Evolutionary conservation across 495 filamentous ascomycete species (phyloP), one percentile per base, ranked within the genome.

Genomic region (Neurospora sp.): DNA sequence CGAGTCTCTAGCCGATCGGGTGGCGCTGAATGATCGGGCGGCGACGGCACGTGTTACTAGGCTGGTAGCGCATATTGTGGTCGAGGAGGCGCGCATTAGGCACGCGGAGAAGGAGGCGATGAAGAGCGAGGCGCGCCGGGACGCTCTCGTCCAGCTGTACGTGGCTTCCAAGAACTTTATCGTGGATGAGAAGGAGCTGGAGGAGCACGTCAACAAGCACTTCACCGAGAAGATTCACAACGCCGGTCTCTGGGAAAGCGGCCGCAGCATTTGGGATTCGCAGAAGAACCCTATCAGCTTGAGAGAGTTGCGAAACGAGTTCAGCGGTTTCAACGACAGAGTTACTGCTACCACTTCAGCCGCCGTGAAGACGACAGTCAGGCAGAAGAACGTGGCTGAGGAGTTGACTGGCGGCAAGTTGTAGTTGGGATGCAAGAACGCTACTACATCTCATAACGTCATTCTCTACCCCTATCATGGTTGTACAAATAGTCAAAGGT

Each of bases 361-460:
- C 10, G 71, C 65, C 42, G 71, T 71, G 10, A 76, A 75, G 71
- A 82, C 82, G 9, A 70, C 75, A 2, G 72, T 76, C 74, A 74
- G 84, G 69, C 84, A 85, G 75, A 83, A 82, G 78, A 74, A 71
- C 39, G 81, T 85, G 8, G 82, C 85, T 6, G 85, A 86, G 77
- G 84, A 83, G 77, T 74, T 86, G 72, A 85, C 83, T n/a, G 85
- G 84, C 40, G 82, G 84, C 70, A 86, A 83, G 79, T 76, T 86
- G 73, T 80, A 80, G 39, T 73, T 69, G 37, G 59, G 39, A 35
- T 37, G 53, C 53, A 35, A 65, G 53, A 8, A 65, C 53, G 14
- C 10, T 16, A 37, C 27, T 65, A 8, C 27, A 65, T 65, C 53
- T 65, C 53, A 16, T 65, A 35, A 35, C 53, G 53, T 35, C 53